A percentile compares a stretch with the other conserved stretches of the same genome.
phyloP scores from a whole-genome alignment of 108 stramenopile genomes.

The Fragilariopsis cylindrus region DNA sequence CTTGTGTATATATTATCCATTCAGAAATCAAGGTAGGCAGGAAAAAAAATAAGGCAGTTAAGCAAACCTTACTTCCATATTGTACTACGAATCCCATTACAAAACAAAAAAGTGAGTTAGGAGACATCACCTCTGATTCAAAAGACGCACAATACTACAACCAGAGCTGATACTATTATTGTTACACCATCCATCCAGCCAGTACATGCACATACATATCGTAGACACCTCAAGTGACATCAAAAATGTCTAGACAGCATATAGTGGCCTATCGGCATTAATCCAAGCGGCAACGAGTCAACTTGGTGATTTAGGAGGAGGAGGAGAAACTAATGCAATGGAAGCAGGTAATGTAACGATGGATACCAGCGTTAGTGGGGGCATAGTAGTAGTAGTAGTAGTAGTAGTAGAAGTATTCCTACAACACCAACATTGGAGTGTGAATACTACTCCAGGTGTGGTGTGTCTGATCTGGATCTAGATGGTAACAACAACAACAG shows the following conservation, averaged over 20 bases:
- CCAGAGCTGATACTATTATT: too few relatives aligned
- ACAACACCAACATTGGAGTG: slow-evolving; percentile 8
- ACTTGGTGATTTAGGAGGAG: slow-evolving; percentile 36
- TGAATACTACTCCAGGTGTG: not conserved
- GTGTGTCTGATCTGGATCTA: slow-evolving; percentile 1
- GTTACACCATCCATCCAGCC: too few relatives aligned
- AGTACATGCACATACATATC: not conserved
- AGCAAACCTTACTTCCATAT: not conserved
- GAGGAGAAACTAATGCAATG: slow-evolving; percentile 11
- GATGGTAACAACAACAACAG: slow-evolving; percentile 2
- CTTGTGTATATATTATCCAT: too few relatives aligned
- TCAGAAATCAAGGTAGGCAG: too few relatives aligned
- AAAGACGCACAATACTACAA: not conserved
- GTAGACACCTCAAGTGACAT: not conserved
- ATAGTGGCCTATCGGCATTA: slow-evolving; percentile 52
- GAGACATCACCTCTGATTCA: not conserved
- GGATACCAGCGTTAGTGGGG: too few relatives aligned
- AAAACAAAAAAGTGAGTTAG: not conserved
- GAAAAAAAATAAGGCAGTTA: too few relatives aligned
- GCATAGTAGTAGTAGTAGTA: not conserved
- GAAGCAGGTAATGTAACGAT: not conserved
- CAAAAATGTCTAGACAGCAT: slow-evolving; percentile 18
- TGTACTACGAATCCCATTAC: not conserved
- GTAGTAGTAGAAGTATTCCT: not conserved
- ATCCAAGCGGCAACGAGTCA: slow-evolving; percentile 56